Base-by-base conservation (phyloP, 2,329 filamentous ascomycete genomes). In the Didymella keratinophila region DNA sequence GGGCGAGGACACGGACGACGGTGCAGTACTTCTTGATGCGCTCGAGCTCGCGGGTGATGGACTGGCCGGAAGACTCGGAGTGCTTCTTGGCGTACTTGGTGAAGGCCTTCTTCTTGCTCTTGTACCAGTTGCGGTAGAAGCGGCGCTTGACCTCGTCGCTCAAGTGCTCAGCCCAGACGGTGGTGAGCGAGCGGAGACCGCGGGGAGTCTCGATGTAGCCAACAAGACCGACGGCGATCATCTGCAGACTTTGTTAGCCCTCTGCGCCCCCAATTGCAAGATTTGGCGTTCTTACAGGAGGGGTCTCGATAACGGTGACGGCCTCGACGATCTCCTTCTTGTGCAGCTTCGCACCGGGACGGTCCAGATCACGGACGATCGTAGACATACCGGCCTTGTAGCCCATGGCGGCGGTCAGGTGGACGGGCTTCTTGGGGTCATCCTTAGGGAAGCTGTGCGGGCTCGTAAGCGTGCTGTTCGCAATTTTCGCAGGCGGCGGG, bases 51-150 rank as follows among this genome's bases (percentile, higher is more conserved):
- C 92, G 91, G 82, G 91, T 93, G 86, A 98, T 90, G 78, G 92
- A 93, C 74, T 91, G 85, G 78, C 92, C 93, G 83, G 83, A 91
- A 86, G 84, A 89, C 87, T 98, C 94, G 69, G 94, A 93, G 90
- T 98, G 92, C 89, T 96, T 94, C 92, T 98, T 99, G 87, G 95
- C 92, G 86, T 99, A 99, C 88, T 96, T 97, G 88, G 95, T 99
- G 87, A 99, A 99, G 66, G 95, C 95, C 94, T 99, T 99, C 92
- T 97, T 98, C 93, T 99, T 99, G 88, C 89, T 93, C 91, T 97
- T 97, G 91, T 99, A 99, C 95, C 95, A 99, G 91, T 99, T 99
- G 93, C 98, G 98, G 92, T 99, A 99, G 92, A 99, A 99, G 81
- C 95, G 92, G 79, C 95, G 92, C 90, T 97, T 97, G 83, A 99